A percentile compares a stretch with the other conserved stretches of the same genome.
phyloP scores from a whole-genome alignment of 176 grass and related monocot genomes.

The Cymbopogon citratus region DNA sequence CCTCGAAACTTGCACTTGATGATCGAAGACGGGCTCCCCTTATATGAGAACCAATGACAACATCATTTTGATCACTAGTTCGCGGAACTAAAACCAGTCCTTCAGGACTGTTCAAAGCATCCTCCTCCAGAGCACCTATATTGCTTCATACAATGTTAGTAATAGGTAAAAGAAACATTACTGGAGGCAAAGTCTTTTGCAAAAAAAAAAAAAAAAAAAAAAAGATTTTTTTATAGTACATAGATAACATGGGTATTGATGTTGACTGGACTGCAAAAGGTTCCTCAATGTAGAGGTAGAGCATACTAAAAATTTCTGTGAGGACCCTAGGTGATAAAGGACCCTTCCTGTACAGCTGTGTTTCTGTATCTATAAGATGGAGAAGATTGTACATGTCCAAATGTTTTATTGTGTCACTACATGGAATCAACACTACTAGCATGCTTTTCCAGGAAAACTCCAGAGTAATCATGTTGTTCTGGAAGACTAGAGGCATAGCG shows the following conservation, averaged over 20 bases:
- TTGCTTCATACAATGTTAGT: neutral
- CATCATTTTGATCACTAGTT: constrained; percentile 58
- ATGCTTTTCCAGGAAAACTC: neutral
- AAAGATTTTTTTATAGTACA: neutral
- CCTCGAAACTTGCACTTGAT: constrained; percentile 78
- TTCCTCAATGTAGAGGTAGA: neutral
- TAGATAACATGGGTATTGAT: neutral
- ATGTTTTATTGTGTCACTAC: too few species aligned
- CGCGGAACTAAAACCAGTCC: constrained; percentile 74
- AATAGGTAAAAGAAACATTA: neutral
- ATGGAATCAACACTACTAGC: neutral
- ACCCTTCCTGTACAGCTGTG: neutral
- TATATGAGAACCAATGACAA: constrained; percentile 80
- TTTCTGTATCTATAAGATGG: neutral
- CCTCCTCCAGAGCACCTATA: constrained; percentile 79
- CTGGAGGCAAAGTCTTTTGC: neutral
- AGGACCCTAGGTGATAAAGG: neutral
- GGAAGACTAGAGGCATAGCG: neutral
- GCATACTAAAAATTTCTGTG: neutral
- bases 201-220: too few species aligned
- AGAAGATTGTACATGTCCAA: neutral
- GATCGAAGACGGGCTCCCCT: constrained; percentile 77
- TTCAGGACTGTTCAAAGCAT: constrained; percentile 53
- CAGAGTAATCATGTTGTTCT: neutral
- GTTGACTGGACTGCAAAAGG: neutral